These are phyloP conservation scores for Cryptococcus sp. DNA, from an alignment of 1,284 basidiomycete genomes.

Conservation along the genomic window DNA sequence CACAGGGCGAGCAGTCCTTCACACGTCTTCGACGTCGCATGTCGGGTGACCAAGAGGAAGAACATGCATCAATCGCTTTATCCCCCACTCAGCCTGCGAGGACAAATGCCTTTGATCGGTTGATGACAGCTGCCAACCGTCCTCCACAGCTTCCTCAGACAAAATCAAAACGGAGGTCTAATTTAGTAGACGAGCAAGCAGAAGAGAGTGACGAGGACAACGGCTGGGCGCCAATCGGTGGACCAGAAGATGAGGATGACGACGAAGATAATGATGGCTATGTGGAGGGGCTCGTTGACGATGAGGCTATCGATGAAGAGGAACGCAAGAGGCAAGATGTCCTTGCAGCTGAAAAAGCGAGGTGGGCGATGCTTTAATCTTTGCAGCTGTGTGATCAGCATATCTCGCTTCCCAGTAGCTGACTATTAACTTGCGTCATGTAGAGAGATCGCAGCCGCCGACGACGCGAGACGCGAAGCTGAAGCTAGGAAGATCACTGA, in stretches of 20 bases:
- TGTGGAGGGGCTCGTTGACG: constrained; percentile 41
- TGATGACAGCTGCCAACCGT: constrained; percentile 21
- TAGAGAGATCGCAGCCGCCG: constrained; percentile 37
- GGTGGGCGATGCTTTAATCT: constrained; percentile 28
- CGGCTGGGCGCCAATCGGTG: constrained; percentile 32
- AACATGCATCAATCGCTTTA: neutral
- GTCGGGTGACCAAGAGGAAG: constrained; percentile 4
- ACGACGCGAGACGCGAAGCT: constrained; percentile 40
- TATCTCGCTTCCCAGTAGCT: neutral
- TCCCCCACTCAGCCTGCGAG: constrained; percentile 6
- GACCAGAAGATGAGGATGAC: constrained; percentile 28
- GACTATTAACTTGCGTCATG: neutral
- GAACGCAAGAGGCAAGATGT: constrained; percentile 28
- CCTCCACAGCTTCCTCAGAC: neutral
- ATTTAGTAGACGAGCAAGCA: constrained; percentile 41
- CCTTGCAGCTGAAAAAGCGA: constrained; percentile 34
- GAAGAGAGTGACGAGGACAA: constrained; percentile 49
- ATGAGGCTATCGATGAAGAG: constrained; percentile 33
- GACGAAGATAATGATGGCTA: constrained; percentile 36
- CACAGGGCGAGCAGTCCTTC: constrained; percentile 15
- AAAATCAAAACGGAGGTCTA: constrained; percentile 3
- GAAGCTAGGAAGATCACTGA: constrained; percentile 42
- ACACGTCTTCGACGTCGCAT: constrained; percentile 24
- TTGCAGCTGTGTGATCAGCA: too few species aligned
- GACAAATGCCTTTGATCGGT: constrained; percentile 15